Evolutionary conservation across 352 stramenopile genomes (phyloP), one percentile per base, ranked within the genome.

Genomic region (Pythium angustatum): DNA sequence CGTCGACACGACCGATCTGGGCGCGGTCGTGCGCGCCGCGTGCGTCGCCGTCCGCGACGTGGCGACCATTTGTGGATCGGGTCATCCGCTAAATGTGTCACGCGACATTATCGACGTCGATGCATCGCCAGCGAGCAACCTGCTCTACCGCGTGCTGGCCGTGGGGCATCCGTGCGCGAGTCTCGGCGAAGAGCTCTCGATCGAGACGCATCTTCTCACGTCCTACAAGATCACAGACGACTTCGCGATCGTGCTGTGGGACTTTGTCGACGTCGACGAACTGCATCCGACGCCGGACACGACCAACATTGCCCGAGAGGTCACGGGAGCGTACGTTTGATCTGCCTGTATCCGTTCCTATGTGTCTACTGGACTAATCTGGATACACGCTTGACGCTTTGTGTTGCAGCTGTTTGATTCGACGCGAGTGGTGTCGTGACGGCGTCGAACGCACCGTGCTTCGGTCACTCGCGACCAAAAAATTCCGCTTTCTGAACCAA

Each of bases 211-310:
- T 19, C 31, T 55, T 11, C n/a, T 48, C n/a, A 66, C 49, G 3
- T 59, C 48, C 14, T 66, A 59, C 58, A 45, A 33, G 10, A 19
- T 54, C 10, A 28, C 49, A 3, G 58, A 58, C 38, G 58, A 47
- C 38, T 54, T 36, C 38, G 58, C 36, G 0, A 34, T 66, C 26
- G 26, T 66, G 24, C 12, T 64, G 33, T 64, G 57, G 57, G 57
- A 64, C 26, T 64, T 57, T n/a, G 47, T 64, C 24, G 57, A 64
- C 34, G 57, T 50, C 22, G 57, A 64, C 47, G 57, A 64, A 9
- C 34, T 57, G 19, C 24, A 64, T 28, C 57, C 57, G 22, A 26
- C 28, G 5, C 2, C 28, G 15, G 33, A 36, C 3, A 12, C 44
- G 31, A 38, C 53, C 5, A 26, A 64, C 11, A 30, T 64, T 26